Percentiles rank a stretch among this genome's conserved stretches.
phyloP scores from a whole-genome alignment of 1,139 yeast species.

The Zygoascus hellenicus region DNA sequence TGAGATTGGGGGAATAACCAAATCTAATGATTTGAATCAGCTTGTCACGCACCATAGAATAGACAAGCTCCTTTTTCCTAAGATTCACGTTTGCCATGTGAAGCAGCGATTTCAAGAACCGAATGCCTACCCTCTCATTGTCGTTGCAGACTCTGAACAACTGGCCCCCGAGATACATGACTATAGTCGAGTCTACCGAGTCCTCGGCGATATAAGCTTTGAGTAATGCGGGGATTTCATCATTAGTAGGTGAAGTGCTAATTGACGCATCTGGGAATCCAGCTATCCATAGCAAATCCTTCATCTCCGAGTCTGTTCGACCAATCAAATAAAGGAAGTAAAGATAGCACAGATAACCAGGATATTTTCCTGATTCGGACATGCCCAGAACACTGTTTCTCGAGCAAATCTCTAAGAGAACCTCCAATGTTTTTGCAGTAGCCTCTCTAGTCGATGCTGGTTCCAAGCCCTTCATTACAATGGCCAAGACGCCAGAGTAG shows the following conservation, averaged over 20 bases:
- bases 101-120: constrained; percentile 49
- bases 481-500: constrained; percentile 49
- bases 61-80: constrained; percentile 24
- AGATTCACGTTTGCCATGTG: constrained; percentile 34
- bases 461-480: constrained; percentile 58
- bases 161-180: constrained; percentile 49
- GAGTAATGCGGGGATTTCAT: constrained; percentile 44
- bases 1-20: constrained; percentile 19
- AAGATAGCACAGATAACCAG: constrained; percentile 40
- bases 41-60: constrained; percentile 23
- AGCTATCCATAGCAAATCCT: constrained; percentile 42
- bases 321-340: constrained; percentile 51
- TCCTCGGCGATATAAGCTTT: constrained; percentile 46
- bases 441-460: constrained; percentile 55
- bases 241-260: constrained; percentile 30
- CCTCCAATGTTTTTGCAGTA: constrained; percentile 48
- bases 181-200: constrained; percentile 39
- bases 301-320: constrained; percentile 45
- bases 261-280: constrained; percentile 39
- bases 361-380: constrained; percentile 16
- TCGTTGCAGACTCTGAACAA: constrained; percentile 47
- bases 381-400: constrained; percentile 25
- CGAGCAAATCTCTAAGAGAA: constrained; percentile 46
- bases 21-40: constrained; percentile 20
- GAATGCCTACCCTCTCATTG: constrained; percentile 47